Percentiles rank a stretch among this genome's conserved stretches.
Conservation (phyloP, 2,329 filamentous ascomycete species). For the Tolypocladium guangdongense region DNA sequence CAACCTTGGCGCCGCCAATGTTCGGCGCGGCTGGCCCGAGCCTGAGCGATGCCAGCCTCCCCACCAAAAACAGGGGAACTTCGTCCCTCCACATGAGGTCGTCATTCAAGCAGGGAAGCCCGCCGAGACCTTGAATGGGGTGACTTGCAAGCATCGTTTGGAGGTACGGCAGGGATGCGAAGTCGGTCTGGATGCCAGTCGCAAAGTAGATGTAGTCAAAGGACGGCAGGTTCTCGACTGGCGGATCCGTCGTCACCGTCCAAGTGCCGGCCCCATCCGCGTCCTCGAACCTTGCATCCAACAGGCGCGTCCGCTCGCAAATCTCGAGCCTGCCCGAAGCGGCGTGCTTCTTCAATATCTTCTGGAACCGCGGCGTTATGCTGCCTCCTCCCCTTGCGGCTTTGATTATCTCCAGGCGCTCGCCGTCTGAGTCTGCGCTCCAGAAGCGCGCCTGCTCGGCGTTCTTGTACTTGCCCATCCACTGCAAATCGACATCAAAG, state of each 20-base stretch:
- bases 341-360: slow-evolving; percentile 52
- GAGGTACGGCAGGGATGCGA: slow-evolving; percentile 49
- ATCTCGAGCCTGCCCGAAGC: slow-evolving; percentile 40
- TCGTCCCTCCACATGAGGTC: slow-evolving; percentile 65
- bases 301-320: slow-evolving; percentile 46
- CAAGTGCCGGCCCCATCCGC: slow-evolving; percentile 22
- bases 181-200: slow-evolving; percentile 58
- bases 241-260: slow-evolving; percentile 39
- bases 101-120: slow-evolving; percentile 62
- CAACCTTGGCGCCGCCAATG: slow-evolving; percentile 59
- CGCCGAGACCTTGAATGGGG: slow-evolving; percentile 51
- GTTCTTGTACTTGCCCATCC: slow-evolving; percentile 78
- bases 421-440: slow-evolving; percentile 59
- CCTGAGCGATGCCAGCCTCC: slow-evolving; percentile 53
- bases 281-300: slow-evolving; percentile 37
- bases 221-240: slow-evolving; percentile 37
- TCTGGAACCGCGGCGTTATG: slow-evolving; percentile 58
- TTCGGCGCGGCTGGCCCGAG: slow-evolving; percentile 65
- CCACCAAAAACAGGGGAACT: slow-evolving; percentile 64
- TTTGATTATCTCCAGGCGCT: slow-evolving; percentile 55
- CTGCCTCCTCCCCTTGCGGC: slow-evolving; percentile 65
- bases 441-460: slow-evolving; percentile 67
- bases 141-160: slow-evolving; percentile 45
- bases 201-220: slow-evolving; percentile 67
- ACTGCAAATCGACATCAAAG: slow-evolving; percentile 66